Conservation (phyloP, 2,329 filamentous ascomycete genomes). For the Pestalotiopsis fici region DNA sequence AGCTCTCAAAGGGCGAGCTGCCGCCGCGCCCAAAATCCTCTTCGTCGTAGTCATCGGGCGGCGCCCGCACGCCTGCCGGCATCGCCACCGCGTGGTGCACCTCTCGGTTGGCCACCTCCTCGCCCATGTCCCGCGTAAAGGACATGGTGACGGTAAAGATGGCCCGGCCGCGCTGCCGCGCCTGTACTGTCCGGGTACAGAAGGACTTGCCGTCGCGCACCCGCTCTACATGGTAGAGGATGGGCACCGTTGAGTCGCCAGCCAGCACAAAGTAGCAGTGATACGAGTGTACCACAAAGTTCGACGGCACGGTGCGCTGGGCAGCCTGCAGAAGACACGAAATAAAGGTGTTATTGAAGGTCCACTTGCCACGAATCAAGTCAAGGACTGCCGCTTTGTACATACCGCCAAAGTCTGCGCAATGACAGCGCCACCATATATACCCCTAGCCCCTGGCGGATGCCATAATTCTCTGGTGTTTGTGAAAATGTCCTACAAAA, state of each 20-base stretch:
- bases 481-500: conserved; percentile 79
- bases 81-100: conserved; percentile 68
- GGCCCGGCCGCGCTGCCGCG: conserved; percentile 79
- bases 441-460: conserved; percentile 85
- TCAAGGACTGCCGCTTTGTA: no score
- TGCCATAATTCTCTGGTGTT: conserved; percentile 93
- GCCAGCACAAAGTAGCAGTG: conserved; percentile 99
- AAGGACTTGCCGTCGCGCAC: conserved; percentile 90
- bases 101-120: conserved; percentile 39
- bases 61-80: conserved; percentile 44
- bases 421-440: conserved; percentile 92
- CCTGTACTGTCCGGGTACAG: conserved; percentile 93
- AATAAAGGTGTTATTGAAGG: neutral
- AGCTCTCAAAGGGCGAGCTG: conserved; percentile 47
- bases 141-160: conserved; percentile 97
- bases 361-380: neutral
- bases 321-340: conserved; percentile 66
- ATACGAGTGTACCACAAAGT: conserved; percentile 91
- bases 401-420: conserved; percentile 61
- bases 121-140: conserved; percentile 71
- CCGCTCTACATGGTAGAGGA: conserved; percentile 92
- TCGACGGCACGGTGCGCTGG: conserved; percentile 78
- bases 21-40: conserved; percentile 42
- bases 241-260: conserved; percentile 79
- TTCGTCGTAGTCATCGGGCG: conserved; percentile 43